These are phyloP conservation scores for Biscogniauxia marginata DNA, from an alignment of 2,329 filamentous ascomycete species.

Conservation along the genomic window DNA sequence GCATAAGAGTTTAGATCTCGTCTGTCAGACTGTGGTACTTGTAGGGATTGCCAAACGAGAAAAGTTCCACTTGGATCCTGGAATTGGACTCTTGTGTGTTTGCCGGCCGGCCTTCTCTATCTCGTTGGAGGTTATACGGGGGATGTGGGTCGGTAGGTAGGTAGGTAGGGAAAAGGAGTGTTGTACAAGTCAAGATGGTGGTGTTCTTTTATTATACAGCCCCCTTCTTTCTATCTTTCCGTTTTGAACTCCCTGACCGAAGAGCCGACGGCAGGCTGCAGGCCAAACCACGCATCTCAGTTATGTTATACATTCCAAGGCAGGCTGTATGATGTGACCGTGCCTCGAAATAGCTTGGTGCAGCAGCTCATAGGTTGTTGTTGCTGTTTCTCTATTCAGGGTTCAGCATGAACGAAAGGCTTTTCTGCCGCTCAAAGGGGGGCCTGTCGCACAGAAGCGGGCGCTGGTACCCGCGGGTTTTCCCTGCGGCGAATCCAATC, in stretches of 20 bases:
- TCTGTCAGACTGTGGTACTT: constrained; percentile 15
- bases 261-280: constrained; percentile 18
- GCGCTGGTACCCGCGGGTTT: too few relatives aligned
- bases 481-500: constrained; percentile 14
- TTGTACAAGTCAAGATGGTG: too few relatives aligned
- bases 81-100: not conserved
- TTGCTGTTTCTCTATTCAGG: too few relatives aligned
- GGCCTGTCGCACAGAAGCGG: too few relatives aligned
- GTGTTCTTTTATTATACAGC: not conserved
- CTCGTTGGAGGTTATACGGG: not conserved
- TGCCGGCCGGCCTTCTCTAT: not conserved
- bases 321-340: not conserved
- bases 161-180: too few relatives aligned
- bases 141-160: not conserved
- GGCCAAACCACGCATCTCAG: constrained; percentile 4
- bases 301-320: not conserved
- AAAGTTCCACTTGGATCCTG: not conserved
- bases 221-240: too few relatives aligned
- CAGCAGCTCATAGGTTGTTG: too few relatives aligned
- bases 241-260: constrained; percentile 9
- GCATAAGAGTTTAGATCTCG: constrained; percentile 19
- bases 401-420: too few relatives aligned
- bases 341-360: not conserved
- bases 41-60: not conserved
- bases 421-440: too few relatives aligned